Base-by-base conservation (phyloP, 2,329 filamentous ascomycete species). In the Colletotrichum endophyticum region DNA sequence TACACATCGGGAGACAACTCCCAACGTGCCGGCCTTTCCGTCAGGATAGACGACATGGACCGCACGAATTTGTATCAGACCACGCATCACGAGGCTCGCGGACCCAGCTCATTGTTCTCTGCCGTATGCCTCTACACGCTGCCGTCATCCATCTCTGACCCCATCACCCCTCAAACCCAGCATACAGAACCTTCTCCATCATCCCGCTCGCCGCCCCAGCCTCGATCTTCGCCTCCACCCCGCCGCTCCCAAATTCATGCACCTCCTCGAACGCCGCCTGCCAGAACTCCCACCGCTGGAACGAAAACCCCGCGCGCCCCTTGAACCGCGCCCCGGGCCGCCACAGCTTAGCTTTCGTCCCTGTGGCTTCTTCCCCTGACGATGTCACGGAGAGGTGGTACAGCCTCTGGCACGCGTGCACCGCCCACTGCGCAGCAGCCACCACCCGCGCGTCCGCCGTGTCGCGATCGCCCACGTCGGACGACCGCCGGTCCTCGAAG, bases 121-220 rank as follows among this genome's bases (percentile, higher is more conserved):
- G 1, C 39, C 1, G 39, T 12, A 12, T 12, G 92, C 81, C 93
- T 91, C 85, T 2, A 19, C 0, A 16, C 2, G 15, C 0, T 28
- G 15, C 56, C 16, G 3, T 13, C 32, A 34, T 34, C 32, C 32
- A 12, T 34, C 5, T 13, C 32, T 34, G 13, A 34, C 12, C 32
- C 34, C 34, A 15, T 36, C 56, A 49, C 44, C 27, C 53, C 56
- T 72, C 72, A 25, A 77, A 77, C n/a, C 72, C 72, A 15, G 75
- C 72, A 53, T 75, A 77, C 9, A 77, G 27, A 15, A 70, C 75
- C 66, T 77, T 75, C 72, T 86, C 87, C 56, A 82, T 82, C n/a
- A 83, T 82, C 19, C 82, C 82, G 1, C 82, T 83, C 63, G 82
- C 84, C 6, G 89, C 89, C 0, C 84, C 88, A 0, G 82, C 86